phyloP scores from a whole-genome alignment of 1,284 basidiomycete genomes.

The Naganishia albida region DNA sequence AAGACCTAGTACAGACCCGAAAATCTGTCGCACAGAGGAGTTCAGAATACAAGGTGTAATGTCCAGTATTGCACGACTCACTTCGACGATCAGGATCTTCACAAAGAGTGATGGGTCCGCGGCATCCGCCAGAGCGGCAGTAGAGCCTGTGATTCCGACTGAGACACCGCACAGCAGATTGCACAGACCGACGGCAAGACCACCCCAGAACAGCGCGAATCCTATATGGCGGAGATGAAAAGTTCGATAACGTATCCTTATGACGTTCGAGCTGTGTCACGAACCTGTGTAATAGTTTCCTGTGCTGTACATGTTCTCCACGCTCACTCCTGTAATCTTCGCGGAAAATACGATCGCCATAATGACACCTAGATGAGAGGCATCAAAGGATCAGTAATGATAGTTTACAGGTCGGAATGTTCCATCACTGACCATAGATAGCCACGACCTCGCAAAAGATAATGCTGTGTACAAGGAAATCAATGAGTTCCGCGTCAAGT shows the following conservation, averaged over 20 bases:
- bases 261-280: slow-evolving; percentile 31
- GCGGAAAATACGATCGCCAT: slow-evolving; percentile 91
- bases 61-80: slow-evolving; percentile 33
- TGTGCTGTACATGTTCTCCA: slow-evolving; percentile 71
- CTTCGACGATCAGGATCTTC: slow-evolving; percentile 88
- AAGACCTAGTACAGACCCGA: slow-evolving; percentile 85
- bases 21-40: slow-evolving; percentile 61
- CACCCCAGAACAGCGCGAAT: slow-evolving; percentile 91
- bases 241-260: background rate
- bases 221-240: slow-evolving; percentile 57
- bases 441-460: slow-evolving; percentile 99
- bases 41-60: background rate
- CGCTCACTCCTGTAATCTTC: slow-evolving; percentile 64
- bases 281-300: slow-evolving; percentile 87
- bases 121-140: slow-evolving; percentile 86
- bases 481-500: background rate
- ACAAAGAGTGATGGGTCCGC: slow-evolving; percentile 90
- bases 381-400: slow-evolving; percentile 1
- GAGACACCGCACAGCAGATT: slow-evolving; percentile 91
- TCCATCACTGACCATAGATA: slow-evolving; percentile 76
- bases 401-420: slow-evolving; percentile 6
- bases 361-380: slow-evolving; percentile 64
- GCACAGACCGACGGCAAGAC: slow-evolving; percentile 80
- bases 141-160: slow-evolving; percentile 88
- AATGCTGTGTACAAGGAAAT: slow-evolving; percentile 62